Percentiles rank a stretch among this genome's conserved stretches.
Evolutionary conservation across 139 green algal species (phyloP).

Genomic region (Chlamydomonas schloesseri): DNA sequence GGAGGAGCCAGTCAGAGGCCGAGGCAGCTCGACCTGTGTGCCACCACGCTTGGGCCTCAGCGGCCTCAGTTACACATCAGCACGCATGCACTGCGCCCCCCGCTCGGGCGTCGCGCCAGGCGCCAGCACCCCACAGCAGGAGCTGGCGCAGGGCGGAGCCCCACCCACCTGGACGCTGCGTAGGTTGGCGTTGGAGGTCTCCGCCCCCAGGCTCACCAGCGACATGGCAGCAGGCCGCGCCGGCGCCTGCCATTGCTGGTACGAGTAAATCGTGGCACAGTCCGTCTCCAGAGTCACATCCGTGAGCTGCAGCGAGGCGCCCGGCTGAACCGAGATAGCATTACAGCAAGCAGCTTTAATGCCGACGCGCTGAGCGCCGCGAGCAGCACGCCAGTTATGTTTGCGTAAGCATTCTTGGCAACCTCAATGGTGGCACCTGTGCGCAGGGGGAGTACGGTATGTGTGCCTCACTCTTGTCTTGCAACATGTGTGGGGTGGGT

Average conservation of each 20-base stretch:
- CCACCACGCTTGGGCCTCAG: too few relatives aligned
- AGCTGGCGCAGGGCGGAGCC: not conserved
- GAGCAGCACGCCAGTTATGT: slow-evolving; percentile 9
- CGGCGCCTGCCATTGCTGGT: not conserved
- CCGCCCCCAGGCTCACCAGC: too few relatives aligned
- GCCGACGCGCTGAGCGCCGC: not conserved
- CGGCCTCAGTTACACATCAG: too few relatives aligned
- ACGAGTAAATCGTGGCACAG: not conserved
- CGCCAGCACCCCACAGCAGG: too few relatives aligned
- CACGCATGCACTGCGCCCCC: too few relatives aligned
- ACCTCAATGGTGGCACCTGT: slow-evolving; percentile 7
- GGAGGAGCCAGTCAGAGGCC: not conserved
- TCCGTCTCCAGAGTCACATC: slow-evolving; percentile 25
- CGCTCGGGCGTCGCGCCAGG: too few relatives aligned
- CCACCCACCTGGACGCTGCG: not conserved
- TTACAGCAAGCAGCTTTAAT: not conserved
- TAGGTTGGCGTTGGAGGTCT: not conserved
- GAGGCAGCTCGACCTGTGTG: too few relatives aligned
- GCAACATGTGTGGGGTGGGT: too few relatives aligned
- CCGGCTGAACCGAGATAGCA: slow-evolving; percentile 3
- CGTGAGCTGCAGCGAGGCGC: not conserved
- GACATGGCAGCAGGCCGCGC: not conserved
- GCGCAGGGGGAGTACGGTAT: too few relatives aligned
- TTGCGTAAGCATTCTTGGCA: not conserved
- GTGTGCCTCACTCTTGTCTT: too few relatives aligned